Evolutionary conservation across 495 filamentous ascomycete species (phyloP).

Genomic region (Trichoderma virens): DNA sequence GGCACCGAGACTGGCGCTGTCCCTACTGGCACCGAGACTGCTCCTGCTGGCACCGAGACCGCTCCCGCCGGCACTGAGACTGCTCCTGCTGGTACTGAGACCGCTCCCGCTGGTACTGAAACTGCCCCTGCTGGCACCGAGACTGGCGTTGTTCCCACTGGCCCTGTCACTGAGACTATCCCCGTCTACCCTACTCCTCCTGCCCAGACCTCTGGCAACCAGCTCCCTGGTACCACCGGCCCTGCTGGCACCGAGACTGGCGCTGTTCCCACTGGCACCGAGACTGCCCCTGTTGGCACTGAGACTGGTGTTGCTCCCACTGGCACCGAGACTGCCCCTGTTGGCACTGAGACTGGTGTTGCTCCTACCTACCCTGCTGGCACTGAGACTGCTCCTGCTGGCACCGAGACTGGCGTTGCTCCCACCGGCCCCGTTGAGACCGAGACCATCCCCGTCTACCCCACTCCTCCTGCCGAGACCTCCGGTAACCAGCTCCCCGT

Average conservation of each 20-base stretch:
- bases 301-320: background rate
- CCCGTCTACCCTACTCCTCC: background rate
- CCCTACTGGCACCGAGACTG: background rate
- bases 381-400: background rate
- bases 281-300: background rate
- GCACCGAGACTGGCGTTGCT: background rate
- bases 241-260: constrained; percentile 1
- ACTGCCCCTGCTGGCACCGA: background rate
- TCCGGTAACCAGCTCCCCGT: background rate
- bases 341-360: background rate
- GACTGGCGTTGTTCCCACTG: background rate
- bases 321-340: background rate
- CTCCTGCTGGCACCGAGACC: background rate
- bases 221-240: constrained; percentile 4
- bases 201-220: background rate
- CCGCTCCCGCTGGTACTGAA: constrained; percentile 16
- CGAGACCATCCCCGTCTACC: background rate
- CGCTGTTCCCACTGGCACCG: background rate
- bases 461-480: background rate
- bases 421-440: background rate
- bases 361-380: background rate
- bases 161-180: background rate
- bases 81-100: constrained; percentile 4
- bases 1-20: background rate
- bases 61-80: background rate